These are phyloP conservation scores for Triticum monococcum DNA, from an alignment of 176 grass and related monocot species.

Conservation along the genomic window DNA sequence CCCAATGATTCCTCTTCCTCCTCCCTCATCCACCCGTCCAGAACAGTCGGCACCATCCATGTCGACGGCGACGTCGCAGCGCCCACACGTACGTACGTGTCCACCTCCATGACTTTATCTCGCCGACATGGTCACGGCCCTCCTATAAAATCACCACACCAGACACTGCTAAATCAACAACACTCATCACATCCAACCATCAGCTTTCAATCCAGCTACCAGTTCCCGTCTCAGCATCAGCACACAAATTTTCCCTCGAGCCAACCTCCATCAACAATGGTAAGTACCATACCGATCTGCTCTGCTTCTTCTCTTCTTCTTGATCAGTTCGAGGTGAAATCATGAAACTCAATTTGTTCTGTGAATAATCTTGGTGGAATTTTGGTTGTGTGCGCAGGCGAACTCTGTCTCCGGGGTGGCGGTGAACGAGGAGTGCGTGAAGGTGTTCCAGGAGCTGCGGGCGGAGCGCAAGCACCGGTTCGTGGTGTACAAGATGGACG, in stretches of 20 bases:
- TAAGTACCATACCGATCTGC: neutral
- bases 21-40: neutral
- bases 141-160: conserved; percentile 13
- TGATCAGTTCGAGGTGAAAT: too few relatives aligned
- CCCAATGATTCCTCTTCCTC: neutral
- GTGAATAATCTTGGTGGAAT: neutral
- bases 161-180: neutral
- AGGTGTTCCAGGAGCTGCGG: conserved; percentile 56
- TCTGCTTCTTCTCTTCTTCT: neutral
- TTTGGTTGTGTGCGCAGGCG: neutral
- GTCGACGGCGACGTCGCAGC: neutral
- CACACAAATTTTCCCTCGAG: neutral
- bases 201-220: neutral
- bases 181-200: neutral
- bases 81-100: conserved; percentile 16
- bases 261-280: neutral
- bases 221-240: neutral
- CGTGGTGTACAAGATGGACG: conserved; percentile 61
- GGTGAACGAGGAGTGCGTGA: conserved; percentile 46
- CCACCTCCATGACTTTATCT: neutral
- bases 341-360: too few relatives aligned
- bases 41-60: neutral
- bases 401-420: conserved; percentile 42
- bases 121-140: neutral
- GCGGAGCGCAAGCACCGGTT: conserved; percentile 42